Base-by-base conservation (phyloP, 371 early-diverging fungal genomes). In the Paraphysoderma sedebokerense region DNA sequence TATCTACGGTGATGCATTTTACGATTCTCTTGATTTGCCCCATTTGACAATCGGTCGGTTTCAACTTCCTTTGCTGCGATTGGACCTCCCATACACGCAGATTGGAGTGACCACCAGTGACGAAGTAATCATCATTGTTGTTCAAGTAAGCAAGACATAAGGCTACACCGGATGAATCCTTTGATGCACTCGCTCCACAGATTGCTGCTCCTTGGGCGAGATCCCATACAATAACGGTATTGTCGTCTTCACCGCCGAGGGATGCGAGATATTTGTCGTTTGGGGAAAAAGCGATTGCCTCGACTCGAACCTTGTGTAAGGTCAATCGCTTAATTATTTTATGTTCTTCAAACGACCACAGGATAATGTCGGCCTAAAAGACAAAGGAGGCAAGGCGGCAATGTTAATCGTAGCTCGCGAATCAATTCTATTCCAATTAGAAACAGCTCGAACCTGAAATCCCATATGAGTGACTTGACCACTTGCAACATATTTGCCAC, bases 381-480 rank as follows among this genome's bases (percentile, higher is more conserved):
- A 4, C 8, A 1, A 5, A 20, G 13, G 2, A 0, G 19, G 6
- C 20, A n/a, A 36, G 37, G 1, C 37, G 37, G 19, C 17, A 38
- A 12, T 13, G 29, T 5, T 45, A 9, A 12, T 26, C 1, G 15
- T 1, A 1, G 17, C 22, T 22, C 19, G 15, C 22, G 11, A 3
- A 44, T 5, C 7, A 23, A 46, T 7, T 45, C 38, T 46, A 3
- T 3, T 9, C 3, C 31, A 3, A 0, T 9, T 7, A 2, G 2
- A 8, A 28, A 23, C 6, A 7, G 24, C 38, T 38, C 28, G 35
- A 40, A 62, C 70, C 62, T 72, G 72, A 55, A 72, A 72, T 2
- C 72, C 72, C 68, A 67, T 69, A 50, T 72, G 72, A 11, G 72
- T 72, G n/a, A 68, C 54, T 50, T 72, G 72, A 11, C 72, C 68